Conservation (phyloP, 31 red algal species). For the Asparagopsis taxiformis region DNA sequence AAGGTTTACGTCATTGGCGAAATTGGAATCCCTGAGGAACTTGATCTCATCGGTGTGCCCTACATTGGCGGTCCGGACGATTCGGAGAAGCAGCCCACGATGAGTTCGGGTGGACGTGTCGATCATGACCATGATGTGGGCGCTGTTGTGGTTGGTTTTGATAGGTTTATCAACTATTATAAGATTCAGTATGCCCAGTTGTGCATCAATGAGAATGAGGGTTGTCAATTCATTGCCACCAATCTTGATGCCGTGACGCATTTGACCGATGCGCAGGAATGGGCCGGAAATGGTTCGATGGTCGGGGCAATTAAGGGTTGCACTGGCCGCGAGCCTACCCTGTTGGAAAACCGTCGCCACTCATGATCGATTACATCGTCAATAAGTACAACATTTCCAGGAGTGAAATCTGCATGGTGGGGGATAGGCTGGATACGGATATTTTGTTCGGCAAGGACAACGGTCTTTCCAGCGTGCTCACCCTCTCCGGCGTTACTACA, state of each 20-base stretch:
- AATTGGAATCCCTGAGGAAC: slow-evolving; percentile 89
- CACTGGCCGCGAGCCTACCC: slow-evolving; percentile 88
- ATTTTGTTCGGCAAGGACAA: slow-evolving; percentile 99
- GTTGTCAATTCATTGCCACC: slow-evolving; percentile 95
- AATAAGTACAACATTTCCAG: slow-evolving; percentile 71
- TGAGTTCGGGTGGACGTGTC: slow-evolving; percentile 79
- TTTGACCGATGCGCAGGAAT: slow-evolving; percentile 98
- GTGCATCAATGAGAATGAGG: slow-evolving; percentile 93
- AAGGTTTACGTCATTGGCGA: slow-evolving; percentile 99
- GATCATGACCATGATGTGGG: slow-evolving; percentile 95
- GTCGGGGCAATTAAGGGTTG: slow-evolving; percentile 99
- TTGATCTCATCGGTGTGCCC: slow-evolving; percentile 85
- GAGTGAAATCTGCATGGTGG: slow-evolving; percentile 96
- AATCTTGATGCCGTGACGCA: slow-evolving; percentile 99
- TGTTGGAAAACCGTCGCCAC: slow-evolving; percentile 97
- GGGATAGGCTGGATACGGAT: slow-evolving; percentile 98
- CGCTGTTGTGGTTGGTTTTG: slow-evolving; percentile 99
- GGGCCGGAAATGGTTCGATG: slow-evolving; percentile 99
- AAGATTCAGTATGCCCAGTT: slow-evolving; percentile 99
- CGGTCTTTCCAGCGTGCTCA: slow-evolving; percentile 78
- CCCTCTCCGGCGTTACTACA: slow-evolving; percentile 93
- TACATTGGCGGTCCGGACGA: slow-evolving; percentile 93
- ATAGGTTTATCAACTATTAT: slow-evolving; percentile 98
- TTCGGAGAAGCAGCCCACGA: slow-evolving; percentile 87
- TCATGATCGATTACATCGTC: slow-evolving; percentile 98